phyloP scores from a whole-genome alignment of 2,329 filamentous ascomycete genomes.

The Alternaria novae-zelandiae region DNA sequence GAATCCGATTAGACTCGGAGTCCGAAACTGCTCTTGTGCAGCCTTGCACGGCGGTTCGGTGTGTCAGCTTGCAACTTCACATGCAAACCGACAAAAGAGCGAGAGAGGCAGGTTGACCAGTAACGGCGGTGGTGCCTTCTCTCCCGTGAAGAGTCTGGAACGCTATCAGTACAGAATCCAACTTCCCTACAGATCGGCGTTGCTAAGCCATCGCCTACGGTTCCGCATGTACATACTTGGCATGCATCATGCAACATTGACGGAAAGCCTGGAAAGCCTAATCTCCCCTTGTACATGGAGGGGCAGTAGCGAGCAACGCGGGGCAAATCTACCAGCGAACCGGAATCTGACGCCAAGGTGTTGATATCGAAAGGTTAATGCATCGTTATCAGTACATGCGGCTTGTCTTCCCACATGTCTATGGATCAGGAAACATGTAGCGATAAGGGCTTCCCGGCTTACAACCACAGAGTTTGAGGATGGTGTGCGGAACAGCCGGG shows the following conservation, averaged over 20 bases:
- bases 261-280: slow-evolving; percentile 6
- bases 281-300: slow-evolving; percentile 14
- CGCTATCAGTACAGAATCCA: neutral
- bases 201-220: slow-evolving; percentile 4
- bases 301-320: slow-evolving; percentile 17
- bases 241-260: slow-evolving; percentile 8
- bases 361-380: slow-evolving; percentile 22
- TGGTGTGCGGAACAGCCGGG: slow-evolving; percentile 11
- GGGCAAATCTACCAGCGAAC: slow-evolving; percentile 16
- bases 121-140: neutral
- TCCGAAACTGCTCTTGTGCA: slow-evolving; percentile 13
- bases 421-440: slow-evolving; percentile 1
- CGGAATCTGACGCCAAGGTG: slow-evolving; percentile 18
- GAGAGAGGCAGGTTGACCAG: neutral
- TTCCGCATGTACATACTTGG: slow-evolving; percentile 5
- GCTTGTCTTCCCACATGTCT: neutral
- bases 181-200: neutral
- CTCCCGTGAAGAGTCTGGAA: neutral
- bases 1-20: slow-evolving; percentile 8
- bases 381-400: slow-evolving; percentile 28
- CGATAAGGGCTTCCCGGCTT: slow-evolving; percentile 13
- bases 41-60: slow-evolving; percentile 15
- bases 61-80: neutral
- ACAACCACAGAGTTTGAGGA: neutral
- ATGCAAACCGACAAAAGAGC: neutral